Evolutionary conservation across 176 grass and related monocot species (phyloP), one percentile per base, ranked within the genome.

Genomic region (Oryza meyeriana): DNA sequence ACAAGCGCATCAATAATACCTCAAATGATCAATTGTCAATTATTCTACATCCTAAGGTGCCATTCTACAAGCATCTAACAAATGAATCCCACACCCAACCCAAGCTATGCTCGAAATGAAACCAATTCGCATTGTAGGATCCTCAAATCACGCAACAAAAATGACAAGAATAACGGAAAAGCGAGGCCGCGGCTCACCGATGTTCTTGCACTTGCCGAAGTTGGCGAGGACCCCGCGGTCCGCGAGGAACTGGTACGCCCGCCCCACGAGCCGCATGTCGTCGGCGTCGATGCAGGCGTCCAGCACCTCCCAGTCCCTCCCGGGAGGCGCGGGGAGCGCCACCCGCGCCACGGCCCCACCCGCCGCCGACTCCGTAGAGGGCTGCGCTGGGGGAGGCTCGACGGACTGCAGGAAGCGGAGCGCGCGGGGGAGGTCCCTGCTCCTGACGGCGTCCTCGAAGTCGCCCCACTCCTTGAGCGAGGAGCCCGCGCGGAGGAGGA

Each of bases 281-380:
- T 98, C 92, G 39, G 95, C 84, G 75, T 98, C 92, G 86, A 98
- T 91, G 87, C 95, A 98, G 48, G 95, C 77, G 73, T 98, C 92
- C 25, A 98, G 83, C 65, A 98, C 85, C 83, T 98, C 92, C 95
- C 92, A 98, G 71, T 90, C 88, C 90, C 92, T 76, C 31, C 88
- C 88, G 50, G 92, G 82, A 25, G 81, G 86, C 66, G 66, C 68
- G 74, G 84, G 85, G 28, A 61, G 70, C 14, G 81, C 76, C 20
- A 87, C 65, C 66, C 82, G 86, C 72, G 70, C 44, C 72, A 71
- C 67, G 6, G 70, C 64, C 64, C 72, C 65, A 12, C 39, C 61
- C 35, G 68, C 68, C 31, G 79, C 35, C 48, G 29, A 10, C 12
- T 33, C 62, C 27, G 39, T 17, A 25, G 45, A 33, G 10, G 29